Percentiles rank a stretch among this genome's conserved stretches.
Evolutionary conservation across 257 asterid genomes (phyloP).

Genomic region (Nicotiana noctiflora): DNA sequence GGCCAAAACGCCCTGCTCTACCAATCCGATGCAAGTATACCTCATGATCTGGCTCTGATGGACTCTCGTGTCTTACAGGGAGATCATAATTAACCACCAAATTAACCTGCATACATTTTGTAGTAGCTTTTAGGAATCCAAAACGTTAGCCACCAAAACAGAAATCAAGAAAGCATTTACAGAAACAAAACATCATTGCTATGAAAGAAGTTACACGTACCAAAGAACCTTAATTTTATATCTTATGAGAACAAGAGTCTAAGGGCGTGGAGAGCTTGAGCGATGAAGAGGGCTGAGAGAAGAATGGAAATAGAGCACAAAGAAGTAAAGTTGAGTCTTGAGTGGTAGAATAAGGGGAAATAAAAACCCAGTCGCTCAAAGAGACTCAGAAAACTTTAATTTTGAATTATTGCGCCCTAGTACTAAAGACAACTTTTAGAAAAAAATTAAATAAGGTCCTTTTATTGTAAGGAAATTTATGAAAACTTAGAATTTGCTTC

Average conservation of each 20-base stretch:
- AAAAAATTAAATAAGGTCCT: not conserved
- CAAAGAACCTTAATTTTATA: not conserved
- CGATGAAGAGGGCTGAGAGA: not conserved
- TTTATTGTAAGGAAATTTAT: not conserved
- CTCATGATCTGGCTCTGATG: conserved; percentile 73
- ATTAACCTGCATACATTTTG: conserved; percentile 53
- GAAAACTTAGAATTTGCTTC: not conserved
- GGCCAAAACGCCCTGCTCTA: conserved; percentile 98
- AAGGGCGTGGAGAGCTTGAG: not conserved
- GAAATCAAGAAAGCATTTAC: not conserved
- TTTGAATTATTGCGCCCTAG: not conserved
- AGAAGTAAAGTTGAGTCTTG: no score
- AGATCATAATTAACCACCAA: conserved; percentile 87
- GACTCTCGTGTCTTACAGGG: conserved; percentile 41
- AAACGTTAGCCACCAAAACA: conserved; percentile 6
- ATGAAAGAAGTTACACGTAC: not conserved
- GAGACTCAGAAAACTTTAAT: not conserved
- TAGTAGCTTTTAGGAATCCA: not conserved
- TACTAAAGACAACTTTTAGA: not conserved
- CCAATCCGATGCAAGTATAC: conserved; percentile 93
- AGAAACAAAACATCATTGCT: not conserved
- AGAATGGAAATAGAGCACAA: no score
- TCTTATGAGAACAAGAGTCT: not conserved
- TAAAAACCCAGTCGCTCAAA: no score
- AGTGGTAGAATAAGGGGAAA: no score